Conservation (phyloP, 2,329 filamentous ascomycete species). For the Talaromyces sp. region DNA sequence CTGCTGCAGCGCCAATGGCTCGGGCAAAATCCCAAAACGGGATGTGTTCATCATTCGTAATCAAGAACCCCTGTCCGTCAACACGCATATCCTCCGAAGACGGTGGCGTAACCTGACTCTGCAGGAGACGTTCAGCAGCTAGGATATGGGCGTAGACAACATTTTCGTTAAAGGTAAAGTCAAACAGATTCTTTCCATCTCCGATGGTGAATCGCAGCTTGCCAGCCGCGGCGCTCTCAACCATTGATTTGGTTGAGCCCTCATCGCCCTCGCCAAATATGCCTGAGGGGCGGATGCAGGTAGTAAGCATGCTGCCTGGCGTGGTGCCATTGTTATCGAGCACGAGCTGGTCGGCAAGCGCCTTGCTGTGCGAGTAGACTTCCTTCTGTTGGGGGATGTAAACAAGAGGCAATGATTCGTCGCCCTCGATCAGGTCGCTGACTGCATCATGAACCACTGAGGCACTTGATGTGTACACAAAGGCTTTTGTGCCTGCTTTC, state of each 20-base stretch:
- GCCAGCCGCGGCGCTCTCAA: not conserved
- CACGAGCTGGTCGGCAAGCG: conserved; percentile 1
- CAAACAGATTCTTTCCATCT: conserved; percentile 23
- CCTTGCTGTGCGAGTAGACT: conserved; percentile 3
- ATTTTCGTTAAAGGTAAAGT: conserved; percentile 23
- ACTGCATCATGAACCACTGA: conserved; percentile 15
- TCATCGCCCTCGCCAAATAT: not conserved
- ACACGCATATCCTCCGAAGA: not conserved
- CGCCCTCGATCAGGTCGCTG: conserved; percentile 14
- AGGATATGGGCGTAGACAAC: conserved; percentile 21
- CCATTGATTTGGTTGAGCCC: not conserved
- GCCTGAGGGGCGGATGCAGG: not conserved
- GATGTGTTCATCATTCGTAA: conserved; percentile 4
- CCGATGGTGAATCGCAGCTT: conserved; percentile 16
- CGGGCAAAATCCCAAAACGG: conserved; percentile 4
- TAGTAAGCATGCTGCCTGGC: not conserved
- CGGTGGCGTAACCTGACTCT: conserved; percentile 9
- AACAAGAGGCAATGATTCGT: conserved; percentile 13
- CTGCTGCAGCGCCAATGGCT: not conserved
- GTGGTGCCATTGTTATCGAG: not conserved
- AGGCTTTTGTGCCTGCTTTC: conserved; percentile 8
- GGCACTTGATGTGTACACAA: conserved; percentile 16
- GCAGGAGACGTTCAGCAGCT: conserved; percentile 21
- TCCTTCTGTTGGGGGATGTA: not conserved
- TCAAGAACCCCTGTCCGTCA: conserved; percentile 1